These are phyloP conservation scores for Quercus dentata DNA, from an alignment of 306 rosid species.

Conservation along the genomic window DNA sequence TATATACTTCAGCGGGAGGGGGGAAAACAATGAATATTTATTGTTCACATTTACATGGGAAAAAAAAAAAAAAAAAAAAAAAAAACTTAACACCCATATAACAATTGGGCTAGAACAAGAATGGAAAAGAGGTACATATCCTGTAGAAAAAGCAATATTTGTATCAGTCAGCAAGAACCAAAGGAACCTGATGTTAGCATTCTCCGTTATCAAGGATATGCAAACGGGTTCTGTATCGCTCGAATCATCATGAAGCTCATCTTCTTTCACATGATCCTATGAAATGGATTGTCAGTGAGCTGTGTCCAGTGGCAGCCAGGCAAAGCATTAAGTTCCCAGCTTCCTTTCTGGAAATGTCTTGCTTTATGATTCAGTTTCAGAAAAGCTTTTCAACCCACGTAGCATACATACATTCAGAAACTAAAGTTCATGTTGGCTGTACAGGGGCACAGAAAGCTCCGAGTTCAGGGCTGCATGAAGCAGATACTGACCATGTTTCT, in stretches of 20 bases:
- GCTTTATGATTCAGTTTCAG: slow-evolving; percentile 9
- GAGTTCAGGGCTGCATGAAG: slow-evolving; percentile 8
- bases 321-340: slow-evolving; percentile 16
- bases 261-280: slow-evolving; percentile 18
- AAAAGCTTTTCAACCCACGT: slow-evolving; percentile 6
- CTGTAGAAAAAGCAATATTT: background rate
- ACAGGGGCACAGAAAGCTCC: background rate
- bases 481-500: background rate
- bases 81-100: background rate
- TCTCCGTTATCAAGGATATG: background rate
- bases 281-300: background rate
- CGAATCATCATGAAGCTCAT: slow-evolving; percentile 8
- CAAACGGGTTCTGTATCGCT: background rate
- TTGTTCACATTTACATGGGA: background rate
- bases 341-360: slow-evolving; percentile 2
- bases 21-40: background rate
- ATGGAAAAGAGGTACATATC: background rate
- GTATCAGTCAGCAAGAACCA: slow-evolving; percentile 3
- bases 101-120: background rate
- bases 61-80: background rate
- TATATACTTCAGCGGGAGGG: too few species aligned
- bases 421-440: slow-evolving; percentile 8
- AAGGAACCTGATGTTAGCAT: background rate
- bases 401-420: background rate
- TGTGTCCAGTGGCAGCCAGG: background rate